Base-by-base conservation (phyloP, 2,329 filamentous ascomycete species). In the Cadophora gregata region DNA sequence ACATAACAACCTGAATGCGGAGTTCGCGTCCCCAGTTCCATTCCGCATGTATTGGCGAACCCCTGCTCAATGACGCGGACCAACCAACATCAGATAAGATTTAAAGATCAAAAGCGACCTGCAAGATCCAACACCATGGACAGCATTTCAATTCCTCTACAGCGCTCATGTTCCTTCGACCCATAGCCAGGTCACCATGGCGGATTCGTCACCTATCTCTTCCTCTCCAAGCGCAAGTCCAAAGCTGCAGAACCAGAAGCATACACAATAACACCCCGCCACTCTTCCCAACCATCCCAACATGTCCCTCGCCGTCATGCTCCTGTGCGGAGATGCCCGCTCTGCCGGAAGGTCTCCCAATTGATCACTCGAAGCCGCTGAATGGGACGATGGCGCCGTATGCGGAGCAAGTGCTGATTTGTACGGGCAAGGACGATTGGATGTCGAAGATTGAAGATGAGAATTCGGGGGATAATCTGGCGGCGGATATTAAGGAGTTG, bases 371-470 rank as follows among this genome's bases (percentile, higher is more conserved):
- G 68, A 86, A 86, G 47, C 83, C 85, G 21, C 81, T 97, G 51
- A 90, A 91, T 75, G 92, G 92, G 14, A 90, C 91, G 6, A 94
- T 97, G 80, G 84, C 90, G 1, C 82, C 85, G 0, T 97, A 97
- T 77, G 84, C 88, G 0, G 90, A 96, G 78, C 93, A 97, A 73
- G 86, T 97, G 3, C 79, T 98, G 10, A 84, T 97, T 16, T 94
- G 91, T 69, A 97, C 93, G 0, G 93, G 93, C 4, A 87, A 88
- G 68, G 80, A 84, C 33, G 92, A 97, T 79, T 97, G 94, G 94
- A 82, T 84, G 31, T 94, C 91, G 75, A 86, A 87, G 65, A 96
- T 97, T 69, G 93, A 97, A 77, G 89, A 97, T 55, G 93, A 96
- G 67, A 87, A 90, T 72, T 85, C 79, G 74, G 86, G 82, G 19